These are phyloP conservation scores for Pythium biforme DNA, from an alignment of 352 stramenopile species.

Conservation along the genomic window DNA sequence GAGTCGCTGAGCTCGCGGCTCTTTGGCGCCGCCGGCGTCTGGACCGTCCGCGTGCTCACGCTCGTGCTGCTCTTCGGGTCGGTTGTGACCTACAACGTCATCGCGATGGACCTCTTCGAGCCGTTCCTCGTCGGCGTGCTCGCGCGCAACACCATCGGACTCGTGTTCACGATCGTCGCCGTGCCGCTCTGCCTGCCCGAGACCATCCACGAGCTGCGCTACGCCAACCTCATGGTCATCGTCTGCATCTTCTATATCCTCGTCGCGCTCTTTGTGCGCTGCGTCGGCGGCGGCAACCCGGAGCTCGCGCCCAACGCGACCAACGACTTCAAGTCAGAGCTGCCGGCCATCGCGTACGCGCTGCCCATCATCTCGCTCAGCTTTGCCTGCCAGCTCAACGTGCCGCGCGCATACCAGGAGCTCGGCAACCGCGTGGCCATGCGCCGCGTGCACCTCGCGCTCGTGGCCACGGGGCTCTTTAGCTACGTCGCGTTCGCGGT, in stretches of 20 bases:
- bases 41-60: conserved; percentile 69
- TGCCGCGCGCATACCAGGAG: conserved; percentile 77
- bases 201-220: conserved; percentile 82
- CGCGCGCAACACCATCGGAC: conserved; percentile 57
- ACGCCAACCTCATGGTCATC: conserved; percentile 76
- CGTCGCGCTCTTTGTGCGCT: conserved; percentile 53
- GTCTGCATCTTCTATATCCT: conserved; percentile 83
- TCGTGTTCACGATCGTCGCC: conserved; percentile 62
- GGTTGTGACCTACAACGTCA: conserved; percentile 83
- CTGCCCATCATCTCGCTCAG: conserved; percentile 80
- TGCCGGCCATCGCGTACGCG: conserved; percentile 64
- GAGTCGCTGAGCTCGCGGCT: conserved; percentile 78
- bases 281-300: conserved; percentile 40
- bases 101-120: conserved; percentile 83
- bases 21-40: conserved; percentile 64
- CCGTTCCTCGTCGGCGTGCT: conserved; percentile 61
- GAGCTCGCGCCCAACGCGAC: conserved; percentile 39
- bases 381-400: conserved; percentile 81
- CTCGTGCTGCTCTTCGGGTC: conserved; percentile 76
- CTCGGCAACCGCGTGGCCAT: conserved; percentile 71
- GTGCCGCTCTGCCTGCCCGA: conserved; percentile 79
- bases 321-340: conserved; percentile 59
- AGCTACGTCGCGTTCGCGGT: conserved; percentile 69
- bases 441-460: conserved; percentile 61
- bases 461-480: conserved; percentile 49